These are phyloP conservation scores for Saccharomyces pastorianus DNA, from an alignment of 1,139 yeast species.

Conservation along the genomic window DNA sequence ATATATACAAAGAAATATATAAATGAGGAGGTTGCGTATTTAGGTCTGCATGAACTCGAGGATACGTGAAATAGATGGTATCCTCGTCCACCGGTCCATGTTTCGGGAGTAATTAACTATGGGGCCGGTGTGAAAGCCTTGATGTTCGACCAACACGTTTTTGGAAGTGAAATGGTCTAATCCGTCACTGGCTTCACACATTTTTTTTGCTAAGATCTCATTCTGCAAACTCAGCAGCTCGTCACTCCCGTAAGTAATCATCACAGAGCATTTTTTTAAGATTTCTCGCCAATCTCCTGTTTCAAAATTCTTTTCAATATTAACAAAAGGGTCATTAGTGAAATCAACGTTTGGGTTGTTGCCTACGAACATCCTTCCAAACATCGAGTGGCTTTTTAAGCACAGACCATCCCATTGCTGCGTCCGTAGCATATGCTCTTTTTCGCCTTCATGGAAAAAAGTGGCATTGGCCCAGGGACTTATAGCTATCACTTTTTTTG, in stretches of 20 bases:
- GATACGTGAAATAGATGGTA: constrained; percentile 1
- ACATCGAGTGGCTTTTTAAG: constrained; percentile 11
- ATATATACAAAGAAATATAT: neutral
- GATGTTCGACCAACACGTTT: constrained; percentile 9
- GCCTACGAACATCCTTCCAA: constrained; percentile 9
- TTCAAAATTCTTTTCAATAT: constrained; percentile 18
- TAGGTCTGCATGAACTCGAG: constrained; percentile 4
- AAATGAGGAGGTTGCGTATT: neutral
- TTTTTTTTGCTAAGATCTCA: constrained; percentile 10
- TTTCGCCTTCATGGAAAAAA: constrained; percentile 5
- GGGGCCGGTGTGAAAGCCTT: constrained; percentile 20
- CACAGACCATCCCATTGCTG: constrained; percentile 14
- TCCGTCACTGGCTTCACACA: constrained; percentile 2
- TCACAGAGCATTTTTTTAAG: constrained; percentile 9
- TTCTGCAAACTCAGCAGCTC: constrained; percentile 21
- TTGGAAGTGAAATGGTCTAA: neutral
- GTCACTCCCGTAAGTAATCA: constrained; percentile 18
- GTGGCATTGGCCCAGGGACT: constrained; percentile 28
- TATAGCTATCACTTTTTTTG: constrained; percentile 17
- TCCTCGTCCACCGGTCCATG: constrained; percentile 6
- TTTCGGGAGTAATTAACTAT: constrained; percentile 2
- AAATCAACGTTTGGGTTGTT: neutral
- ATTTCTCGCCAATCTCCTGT: constrained; percentile 14
- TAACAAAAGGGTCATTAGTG: constrained; percentile 12
- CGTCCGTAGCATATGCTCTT: neutral